These are phyloP conservation scores for Candida schatavii DNA, from an alignment of 805 yeast genomes.

Conservation along the genomic window DNA sequence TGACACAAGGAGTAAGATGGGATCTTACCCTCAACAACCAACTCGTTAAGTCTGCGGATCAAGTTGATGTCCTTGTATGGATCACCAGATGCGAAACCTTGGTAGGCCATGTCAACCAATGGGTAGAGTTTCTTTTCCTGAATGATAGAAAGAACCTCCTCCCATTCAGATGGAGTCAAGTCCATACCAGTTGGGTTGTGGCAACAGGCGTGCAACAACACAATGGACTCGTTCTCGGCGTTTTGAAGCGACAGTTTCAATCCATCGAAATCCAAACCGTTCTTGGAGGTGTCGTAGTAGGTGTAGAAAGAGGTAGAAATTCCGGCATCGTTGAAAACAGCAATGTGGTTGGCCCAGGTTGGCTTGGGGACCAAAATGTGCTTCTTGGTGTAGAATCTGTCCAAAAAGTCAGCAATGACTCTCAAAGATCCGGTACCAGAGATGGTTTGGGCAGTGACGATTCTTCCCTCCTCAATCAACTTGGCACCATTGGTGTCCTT, in stretches of 20 bases:
- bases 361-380: slow-evolving; percentile 78
- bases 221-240: slow-evolving; percentile 58
- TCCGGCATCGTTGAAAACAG: slow-evolving; percentile 75
- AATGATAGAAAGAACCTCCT: slow-evolving; percentile 62
- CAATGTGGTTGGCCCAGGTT: slow-evolving; percentile 92
- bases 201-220: slow-evolving; percentile 89
- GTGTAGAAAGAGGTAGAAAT: slow-evolving; percentile 59
- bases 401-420: slow-evolving; percentile 75
- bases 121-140: slow-evolving; percentile 64
- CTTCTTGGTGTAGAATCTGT: slow-evolving; percentile 52
- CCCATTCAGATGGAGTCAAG: slow-evolving; percentile 81
- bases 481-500: slow-evolving; percentile 53
- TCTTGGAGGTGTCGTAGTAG: slow-evolving; percentile 64
- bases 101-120: slow-evolving; percentile 90
- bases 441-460: slow-evolving; percentile 83
- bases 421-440: slow-evolving; percentile 96
- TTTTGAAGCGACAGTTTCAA: slow-evolving; percentile 55
- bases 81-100: slow-evolving; percentile 89
- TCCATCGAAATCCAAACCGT: slow-evolving; percentile 63
- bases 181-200: slow-evolving; percentile 98
- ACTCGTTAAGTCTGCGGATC: slow-evolving; percentile 44
- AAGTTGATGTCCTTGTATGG: slow-evolving; percentile 63
- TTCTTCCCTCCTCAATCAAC: slow-evolving; percentile 57
- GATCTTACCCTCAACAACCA: slow-evolving; percentile 48
- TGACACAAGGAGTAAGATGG: slow-evolving; percentile 53